These are phyloP conservation scores for Eragrostis nindensis DNA, from an alignment of 176 grass and related monocot species.

Conservation along the genomic window DNA sequence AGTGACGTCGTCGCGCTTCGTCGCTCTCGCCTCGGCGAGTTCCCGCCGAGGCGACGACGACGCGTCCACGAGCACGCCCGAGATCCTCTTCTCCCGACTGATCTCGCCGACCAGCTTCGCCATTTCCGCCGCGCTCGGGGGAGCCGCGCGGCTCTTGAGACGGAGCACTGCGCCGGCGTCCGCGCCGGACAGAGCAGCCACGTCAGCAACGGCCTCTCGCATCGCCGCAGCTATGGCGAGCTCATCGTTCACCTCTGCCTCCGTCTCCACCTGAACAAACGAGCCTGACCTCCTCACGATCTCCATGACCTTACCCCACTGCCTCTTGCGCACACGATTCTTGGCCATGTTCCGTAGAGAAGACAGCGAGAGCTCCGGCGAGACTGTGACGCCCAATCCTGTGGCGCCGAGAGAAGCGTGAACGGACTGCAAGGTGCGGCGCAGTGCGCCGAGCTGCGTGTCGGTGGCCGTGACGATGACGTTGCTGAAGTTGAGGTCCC, in stretches of 20 bases:
- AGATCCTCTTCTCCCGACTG: slow-evolving; percentile 27
- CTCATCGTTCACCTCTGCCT: not conserved
- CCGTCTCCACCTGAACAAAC: slow-evolving; percentile 45
- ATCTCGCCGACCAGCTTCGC: slow-evolving; percentile 28
- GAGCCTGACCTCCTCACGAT: slow-evolving; percentile 52
- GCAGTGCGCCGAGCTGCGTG: slow-evolving; percentile 35
- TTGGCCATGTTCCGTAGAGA: slow-evolving; percentile 43
- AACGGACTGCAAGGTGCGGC: slow-evolving; percentile 42
- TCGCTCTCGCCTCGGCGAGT: slow-evolving; percentile 35
- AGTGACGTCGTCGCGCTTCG: slow-evolving; percentile 47
- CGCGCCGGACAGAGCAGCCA: slow-evolving; percentile 18
- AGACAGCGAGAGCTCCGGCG: slow-evolving; percentile 52
- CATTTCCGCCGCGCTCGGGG: slow-evolving; percentile 32
- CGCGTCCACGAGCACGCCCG: slow-evolving; percentile 36
- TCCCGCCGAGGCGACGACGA: not conserved
- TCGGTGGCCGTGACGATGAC: slow-evolving; percentile 45
- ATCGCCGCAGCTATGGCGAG: not conserved
- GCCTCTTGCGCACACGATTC: not conserved
- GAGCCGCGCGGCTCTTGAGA: slow-evolving; percentile 27
- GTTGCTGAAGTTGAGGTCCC: slow-evolving; percentile 36
- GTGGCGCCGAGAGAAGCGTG: slow-evolving; percentile 36
- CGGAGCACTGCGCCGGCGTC: slow-evolving; percentile 44
- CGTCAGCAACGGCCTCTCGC: slow-evolving; percentile 11
- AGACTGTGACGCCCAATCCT: slow-evolving; percentile 41
- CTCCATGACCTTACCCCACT: slow-evolving; percentile 40